Conservation (phyloP, 192 early-diverging fungal species). For the Kickxella alabastrina region DNA sequence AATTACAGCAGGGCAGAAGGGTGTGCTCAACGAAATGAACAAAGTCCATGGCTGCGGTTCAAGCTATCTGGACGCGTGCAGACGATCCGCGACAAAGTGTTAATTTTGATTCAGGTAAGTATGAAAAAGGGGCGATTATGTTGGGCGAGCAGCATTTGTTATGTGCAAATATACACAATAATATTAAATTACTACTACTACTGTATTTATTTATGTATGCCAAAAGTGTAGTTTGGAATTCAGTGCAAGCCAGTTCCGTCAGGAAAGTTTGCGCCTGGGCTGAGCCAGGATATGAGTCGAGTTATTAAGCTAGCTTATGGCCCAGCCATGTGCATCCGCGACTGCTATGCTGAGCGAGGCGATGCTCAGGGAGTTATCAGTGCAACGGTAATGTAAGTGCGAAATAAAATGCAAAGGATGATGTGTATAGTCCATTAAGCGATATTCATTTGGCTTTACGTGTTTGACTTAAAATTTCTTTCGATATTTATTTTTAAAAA, state of each 20-base stretch:
- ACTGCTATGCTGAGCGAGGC: slow-evolving; percentile 9
- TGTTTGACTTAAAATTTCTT: too few species aligned
- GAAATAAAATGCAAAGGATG: too few species aligned
- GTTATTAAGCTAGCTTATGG: slow-evolving; percentile 14
- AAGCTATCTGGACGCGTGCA: slow-evolving; percentile 9
- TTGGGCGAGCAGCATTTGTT: too few species aligned
- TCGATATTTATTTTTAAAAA: too few species aligned
- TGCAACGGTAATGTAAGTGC: slow-evolving; percentile 35
- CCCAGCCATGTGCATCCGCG: slow-evolving; percentile 25
- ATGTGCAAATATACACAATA: background rate
- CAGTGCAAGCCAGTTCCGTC: slow-evolving; percentile 16
- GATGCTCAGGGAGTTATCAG: slow-evolving; percentile 11
- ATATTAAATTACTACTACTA: background rate
- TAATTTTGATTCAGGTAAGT: slow-evolving; percentile 38
- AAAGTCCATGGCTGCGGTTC: slow-evolving; percentile 13
- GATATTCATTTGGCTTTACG: too few species aligned
- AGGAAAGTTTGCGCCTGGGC: slow-evolving; percentile 17
- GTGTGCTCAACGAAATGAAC: slow-evolving; percentile 35
- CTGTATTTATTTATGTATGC: background rate
- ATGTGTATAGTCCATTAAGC: too few species aligned
- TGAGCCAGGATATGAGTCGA: slow-evolving; percentile 27
- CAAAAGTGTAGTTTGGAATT: slow-evolving; percentile 25
- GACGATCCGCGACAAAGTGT: slow-evolving; percentile 18
- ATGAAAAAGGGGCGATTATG: too few species aligned
- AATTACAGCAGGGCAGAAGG: slow-evolving; percentile 34